A percentile compares a stretch with the other conserved stretches of the same genome.
Evolutionary conservation across 192 early-diverging fungal genomes (phyloP).

Genomic region (Coemansia umbellata): DNA sequence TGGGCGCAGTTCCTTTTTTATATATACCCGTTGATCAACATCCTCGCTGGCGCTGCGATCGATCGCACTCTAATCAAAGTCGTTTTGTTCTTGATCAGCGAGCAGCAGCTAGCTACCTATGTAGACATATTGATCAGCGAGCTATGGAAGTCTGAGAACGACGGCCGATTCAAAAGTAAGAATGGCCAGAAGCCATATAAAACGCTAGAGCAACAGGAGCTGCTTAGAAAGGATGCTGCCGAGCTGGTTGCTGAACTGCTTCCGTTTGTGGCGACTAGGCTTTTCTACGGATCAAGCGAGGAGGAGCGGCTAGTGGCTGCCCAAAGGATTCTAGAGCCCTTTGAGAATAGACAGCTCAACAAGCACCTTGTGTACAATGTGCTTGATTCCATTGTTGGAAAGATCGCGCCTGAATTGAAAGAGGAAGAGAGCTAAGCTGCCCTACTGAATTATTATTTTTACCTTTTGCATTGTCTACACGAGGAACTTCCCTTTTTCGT

Average conservation of each 20-base stretch:
- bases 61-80: constrained; percentile 46
- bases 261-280: constrained; percentile 36
- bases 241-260: constrained; percentile 44
- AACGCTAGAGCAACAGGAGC: constrained; percentile 44
- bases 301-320: constrained; percentile 35
- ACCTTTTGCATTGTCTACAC: too few species aligned
- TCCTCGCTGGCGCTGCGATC: constrained; percentile 41
- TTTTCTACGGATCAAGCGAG: constrained; percentile 41
- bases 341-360: constrained; percentile 50
- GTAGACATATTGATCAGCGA: constrained; percentile 22
- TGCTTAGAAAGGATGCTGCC: constrained; percentile 33
- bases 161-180: constrained; percentile 25
- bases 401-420: constrained; percentile 44
- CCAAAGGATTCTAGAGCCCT: constrained; percentile 43
- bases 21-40: constrained; percentile 47
- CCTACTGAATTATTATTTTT: too few species aligned
- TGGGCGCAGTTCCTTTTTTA: constrained; percentile 51
- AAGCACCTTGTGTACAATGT: constrained; percentile 49
- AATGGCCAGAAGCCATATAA: constrained; percentile 38
- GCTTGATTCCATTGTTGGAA: constrained; percentile 41
- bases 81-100: constrained; percentile 29
- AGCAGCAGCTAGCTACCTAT: constrained; percentile 42
- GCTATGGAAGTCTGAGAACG: constrained; percentile 45
- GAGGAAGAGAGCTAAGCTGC: too few species aligned
- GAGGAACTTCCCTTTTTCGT: too few species aligned